Evolutionary conservation across 331 rosid species (phyloP).

Genomic region (Rosa hybrid): DNA sequence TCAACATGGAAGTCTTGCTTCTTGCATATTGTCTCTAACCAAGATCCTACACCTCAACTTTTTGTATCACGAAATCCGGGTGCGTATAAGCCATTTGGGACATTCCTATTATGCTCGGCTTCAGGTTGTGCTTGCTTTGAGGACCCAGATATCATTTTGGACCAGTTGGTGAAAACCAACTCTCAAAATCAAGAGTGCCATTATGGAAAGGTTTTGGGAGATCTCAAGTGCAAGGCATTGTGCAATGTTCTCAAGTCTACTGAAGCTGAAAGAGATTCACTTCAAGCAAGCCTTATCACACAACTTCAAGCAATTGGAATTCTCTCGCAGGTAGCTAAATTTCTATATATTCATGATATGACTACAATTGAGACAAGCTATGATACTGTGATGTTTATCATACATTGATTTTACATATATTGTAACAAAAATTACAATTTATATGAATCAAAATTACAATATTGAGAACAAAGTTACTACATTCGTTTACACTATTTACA

Average conservation of each 20-base stretch:
- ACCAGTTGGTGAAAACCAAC: conserved; percentile 19
- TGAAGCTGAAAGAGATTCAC: conserved; percentile 16
- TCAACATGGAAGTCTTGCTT: conserved; percentile 64
- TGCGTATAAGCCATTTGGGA: conserved; percentile 60
- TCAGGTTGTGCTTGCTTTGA: conserved; percentile 39
- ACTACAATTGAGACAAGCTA: too few species aligned
- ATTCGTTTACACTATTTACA: too few species aligned
- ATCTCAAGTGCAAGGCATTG: conserved; percentile 24
- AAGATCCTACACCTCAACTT: conserved; percentile 47
- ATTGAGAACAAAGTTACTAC: too few species aligned
- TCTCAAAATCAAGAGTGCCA: neutral
- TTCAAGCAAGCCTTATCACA: conserved; percentile 33
- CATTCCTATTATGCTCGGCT: conserved; percentile 54
- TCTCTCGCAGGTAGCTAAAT: conserved; percentile 33
- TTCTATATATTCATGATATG: neutral
- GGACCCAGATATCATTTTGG: conserved; percentile 35
- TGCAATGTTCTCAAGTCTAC: neutral
- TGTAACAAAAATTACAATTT: too few species aligned
- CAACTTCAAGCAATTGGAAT: conserved; percentile 46
- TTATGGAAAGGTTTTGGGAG: conserved; percentile 35
- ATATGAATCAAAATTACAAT: too few species aligned
- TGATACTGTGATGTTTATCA: too few species aligned
- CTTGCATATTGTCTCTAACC: conserved; percentile 53
- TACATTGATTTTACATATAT: too few species aligned
- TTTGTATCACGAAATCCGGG: neutral